Percentiles rank a stretch among this genome's conserved stretches.
Evolutionary conservation across 441 rosid genomes (phyloP).

Genomic region (Flueggea neowawraea): DNA sequence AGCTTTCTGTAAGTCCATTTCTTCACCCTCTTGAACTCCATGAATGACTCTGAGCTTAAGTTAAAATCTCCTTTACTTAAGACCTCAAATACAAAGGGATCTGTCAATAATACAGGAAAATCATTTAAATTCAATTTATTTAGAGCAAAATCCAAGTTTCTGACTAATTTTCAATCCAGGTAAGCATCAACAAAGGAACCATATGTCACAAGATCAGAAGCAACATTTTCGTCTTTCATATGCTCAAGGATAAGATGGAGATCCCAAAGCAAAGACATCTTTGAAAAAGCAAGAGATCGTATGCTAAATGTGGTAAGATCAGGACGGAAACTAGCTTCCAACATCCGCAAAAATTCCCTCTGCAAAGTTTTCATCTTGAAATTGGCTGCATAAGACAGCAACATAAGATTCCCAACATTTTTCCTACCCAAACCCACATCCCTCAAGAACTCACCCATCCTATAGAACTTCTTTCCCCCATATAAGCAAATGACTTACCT

Average conservation of each 20-base stretch:
- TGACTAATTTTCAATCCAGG: constrained; percentile 55
- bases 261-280: constrained; percentile 80
- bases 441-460: constrained; percentile 54
- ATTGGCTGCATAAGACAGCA: constrained; percentile 65
- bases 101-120: constrained; percentile 46
- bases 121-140: constrained; percentile 48
- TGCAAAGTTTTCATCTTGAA: constrained; percentile 90
- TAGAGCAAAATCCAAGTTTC: constrained; percentile 57
- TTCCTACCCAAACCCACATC: constrained; percentile 65
- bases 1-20: constrained; percentile 63
- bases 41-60: constrained; percentile 63
- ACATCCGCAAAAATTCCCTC: constrained; percentile 63
- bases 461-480: constrained; percentile 44
- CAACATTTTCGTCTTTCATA: constrained; percentile 53
- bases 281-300: constrained; percentile 66
- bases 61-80: constrained; percentile 84
- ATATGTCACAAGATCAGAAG: constrained; percentile 70
- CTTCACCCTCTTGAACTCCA: constrained; percentile 44
- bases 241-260: constrained; percentile 81
- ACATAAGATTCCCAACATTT: constrained; percentile 54
- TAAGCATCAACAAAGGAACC: constrained; percentile 81
- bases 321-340: constrained; percentile 54
- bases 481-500: constrained; percentile 55
- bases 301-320: constrained; percentile 71
- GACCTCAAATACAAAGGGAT: constrained; percentile 57